A percentile compares a stretch with the other conserved stretches of the same genome.
phyloP scores from a whole-genome alignment of 352 stramenopile genomes.

The Globisporangium recalcitrans region DNA sequence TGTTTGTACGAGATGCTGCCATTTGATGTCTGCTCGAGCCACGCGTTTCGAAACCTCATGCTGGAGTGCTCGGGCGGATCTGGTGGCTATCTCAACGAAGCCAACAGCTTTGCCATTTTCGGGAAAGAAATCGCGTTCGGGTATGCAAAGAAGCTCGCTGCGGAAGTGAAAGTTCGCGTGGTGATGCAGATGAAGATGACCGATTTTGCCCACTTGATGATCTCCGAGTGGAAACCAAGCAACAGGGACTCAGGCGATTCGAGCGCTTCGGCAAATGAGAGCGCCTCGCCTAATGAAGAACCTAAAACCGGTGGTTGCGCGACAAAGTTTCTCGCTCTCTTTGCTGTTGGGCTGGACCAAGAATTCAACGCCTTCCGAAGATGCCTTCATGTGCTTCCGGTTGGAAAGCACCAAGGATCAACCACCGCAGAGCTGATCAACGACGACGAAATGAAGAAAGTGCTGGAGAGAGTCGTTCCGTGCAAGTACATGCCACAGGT shows the following conservation, averaged over 20 bases:
- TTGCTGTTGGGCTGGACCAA: slow-evolving; percentile 55
- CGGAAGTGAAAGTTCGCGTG: slow-evolving; percentile 40
- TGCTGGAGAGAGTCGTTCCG: slow-evolving; percentile 28
- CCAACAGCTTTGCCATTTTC: slow-evolving; percentile 36
- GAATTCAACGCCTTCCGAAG: slow-evolving; percentile 61
- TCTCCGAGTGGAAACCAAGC: slow-evolving; percentile 41
- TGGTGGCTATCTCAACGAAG: slow-evolving; percentile 30
- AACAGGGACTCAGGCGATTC: background rate
- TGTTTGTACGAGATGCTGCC: slow-evolving; percentile 67
- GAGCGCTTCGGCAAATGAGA: background rate
- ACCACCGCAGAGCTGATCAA: slow-evolving; percentile 23
- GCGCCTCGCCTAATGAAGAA: slow-evolving; percentile 1
- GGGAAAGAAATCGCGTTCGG: slow-evolving; percentile 37
- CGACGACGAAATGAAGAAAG: slow-evolving; percentile 34
- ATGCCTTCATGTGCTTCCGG: slow-evolving; percentile 48
- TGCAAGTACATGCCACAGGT: slow-evolving; percentile 47
- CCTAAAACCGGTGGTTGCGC: background rate
- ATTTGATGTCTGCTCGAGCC: slow-evolving; percentile 60
- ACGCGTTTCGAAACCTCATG: slow-evolving; percentile 52
- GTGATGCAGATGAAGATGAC: slow-evolving; percentile 52
- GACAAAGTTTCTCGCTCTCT: slow-evolving; percentile 36
- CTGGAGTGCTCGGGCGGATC: slow-evolving; percentile 42
- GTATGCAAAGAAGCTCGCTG: slow-evolving; percentile 53
- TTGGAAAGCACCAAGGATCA: slow-evolving; percentile 14
- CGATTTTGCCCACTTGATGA: slow-evolving; percentile 53